Evolutionary conservation across 1,284 basidiomycete species (phyloP).

Genomic region (Ustilago nuda): DNA sequence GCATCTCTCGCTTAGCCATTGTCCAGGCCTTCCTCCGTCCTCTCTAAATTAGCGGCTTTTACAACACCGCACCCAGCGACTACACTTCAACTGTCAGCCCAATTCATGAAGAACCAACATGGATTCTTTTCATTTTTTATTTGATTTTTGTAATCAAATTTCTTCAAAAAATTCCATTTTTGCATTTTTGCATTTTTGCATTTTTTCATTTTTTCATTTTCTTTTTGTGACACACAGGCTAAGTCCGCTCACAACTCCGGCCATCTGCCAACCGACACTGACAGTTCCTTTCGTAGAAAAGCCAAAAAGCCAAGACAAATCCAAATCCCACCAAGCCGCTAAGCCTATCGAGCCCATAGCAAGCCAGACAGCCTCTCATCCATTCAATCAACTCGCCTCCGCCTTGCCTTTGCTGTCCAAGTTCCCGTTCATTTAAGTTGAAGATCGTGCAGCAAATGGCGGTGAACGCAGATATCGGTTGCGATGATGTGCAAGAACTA

Average conservation of each 20-base stretch:
- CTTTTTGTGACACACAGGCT: not conserved
- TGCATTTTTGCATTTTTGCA: not conserved
- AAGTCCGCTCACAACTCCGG: no score
- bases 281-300: not conserved
- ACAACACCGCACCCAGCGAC: slow-evolving; percentile 6
- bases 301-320: slow-evolving; percentile 1
- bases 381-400: not conserved
- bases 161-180: no score
- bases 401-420: not conserved
- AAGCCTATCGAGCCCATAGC: no score
- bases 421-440: not conserved
- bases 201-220: not conserved
- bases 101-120: no score
- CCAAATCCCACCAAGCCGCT: no score
- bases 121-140: slow-evolving; percentile 2
- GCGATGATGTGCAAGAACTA: no score
- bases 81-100: not conserved
- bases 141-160: not conserved
- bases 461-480: no score
- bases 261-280: not conserved
- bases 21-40: no score
- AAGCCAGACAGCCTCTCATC: no score
- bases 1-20: slow-evolving; percentile 1
- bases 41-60: not conserved
- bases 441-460: no score